Base-by-base conservation (phyloP, 83 land plant species). In the Picea engelmannii region DNA sequence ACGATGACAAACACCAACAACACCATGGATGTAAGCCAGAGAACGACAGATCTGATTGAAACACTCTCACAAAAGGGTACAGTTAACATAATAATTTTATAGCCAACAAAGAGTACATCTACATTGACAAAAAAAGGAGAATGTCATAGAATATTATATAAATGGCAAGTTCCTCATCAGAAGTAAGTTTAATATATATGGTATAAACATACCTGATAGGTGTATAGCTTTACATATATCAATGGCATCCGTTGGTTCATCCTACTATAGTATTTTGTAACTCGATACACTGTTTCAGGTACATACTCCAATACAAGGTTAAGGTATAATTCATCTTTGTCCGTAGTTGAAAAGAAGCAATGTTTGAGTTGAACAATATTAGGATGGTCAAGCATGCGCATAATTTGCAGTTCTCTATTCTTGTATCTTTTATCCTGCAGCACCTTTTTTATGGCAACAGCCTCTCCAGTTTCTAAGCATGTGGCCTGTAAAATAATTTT, bases 351-450 rank as follows among this genome's bases (percentile, higher is more conserved):
- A 80, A 89, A 89, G 83, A 93, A 93, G 62, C 84, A 87, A 40
- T 91, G 95, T 76, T 82, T 91, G 15, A 91, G 86, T 66, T 82
- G 86, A 47, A 91, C 87, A 7, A 91, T 88, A 84, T 91, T 93
- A 62, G 90, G 92, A 83, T 93, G 93, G 82, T 91, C 85, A 73
- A 93, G 85, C 62, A 89, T 23, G 59, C 89, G 91, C 95, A 93
- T 89, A 35, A 89, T 85, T 79, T 91, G 91, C 47, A 91, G 88
- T 66, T 93, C 95, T 64, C 95, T 81, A 78, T 92, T 92, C 79
- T 92, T 92, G 79, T 92, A 92, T 87, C 95, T 86, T 79, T 87
- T 92, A 81, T 92, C 95, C 83, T 92, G 95, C 52, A 92, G 79
- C 35, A 92, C 95, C 80, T 92, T 92, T 85, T 92, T 92, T 80